These are phyloP conservation scores for Schoenoplectus tabernaemontani DNA, from an alignment of 202 grass and related monocot species.

Conservation along the genomic window DNA sequence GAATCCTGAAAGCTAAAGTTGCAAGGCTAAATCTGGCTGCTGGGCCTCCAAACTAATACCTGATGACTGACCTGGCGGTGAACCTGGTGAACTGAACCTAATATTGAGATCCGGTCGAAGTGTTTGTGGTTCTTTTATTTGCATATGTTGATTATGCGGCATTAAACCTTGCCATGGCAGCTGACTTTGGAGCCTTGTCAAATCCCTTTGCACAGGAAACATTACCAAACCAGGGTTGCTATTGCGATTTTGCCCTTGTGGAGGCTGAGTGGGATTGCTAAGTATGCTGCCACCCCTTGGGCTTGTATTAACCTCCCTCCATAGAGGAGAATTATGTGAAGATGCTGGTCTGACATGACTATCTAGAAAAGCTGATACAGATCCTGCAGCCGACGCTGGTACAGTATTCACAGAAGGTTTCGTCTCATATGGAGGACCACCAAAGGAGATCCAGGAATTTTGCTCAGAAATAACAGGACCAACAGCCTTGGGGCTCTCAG, in stretches of 20 bases:
- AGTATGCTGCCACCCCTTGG: background rate
- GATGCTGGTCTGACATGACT: constrained; percentile 44
- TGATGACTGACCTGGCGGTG: constrained; percentile 65
- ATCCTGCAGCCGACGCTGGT: background rate
- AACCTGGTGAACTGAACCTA: constrained; percentile 70
- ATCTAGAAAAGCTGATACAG: constrained; percentile 33
- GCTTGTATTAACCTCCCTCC: constrained; percentile 45
- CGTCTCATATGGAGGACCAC: constrained; percentile 40
- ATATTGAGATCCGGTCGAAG: constrained; percentile 95
- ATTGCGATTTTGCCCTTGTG: constrained; percentile 65
- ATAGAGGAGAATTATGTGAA: constrained; percentile 39
- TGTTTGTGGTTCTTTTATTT: constrained; percentile 42
- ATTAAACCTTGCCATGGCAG: constrained; percentile 63
- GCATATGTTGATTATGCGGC: constrained; percentile 59
- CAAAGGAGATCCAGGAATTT: constrained; percentile 86
- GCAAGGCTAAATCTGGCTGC: constrained; percentile 93
- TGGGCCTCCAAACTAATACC: constrained; percentile 90
- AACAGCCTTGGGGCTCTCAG: constrained; percentile 34
- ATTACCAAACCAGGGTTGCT: constrained; percentile 44
- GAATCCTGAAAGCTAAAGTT: constrained; percentile 47
- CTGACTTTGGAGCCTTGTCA: constrained; percentile 50
- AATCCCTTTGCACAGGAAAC: constrained; percentile 72
- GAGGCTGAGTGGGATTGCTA: constrained; percentile 27
- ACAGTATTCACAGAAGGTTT: constrained; percentile 44
- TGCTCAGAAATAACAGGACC: constrained; percentile 12